Evolutionary conservation across 345 rosid genomes (phyloP), one percentile per base, ranked within the genome.

Genomic region (Citrus maxima): DNA sequence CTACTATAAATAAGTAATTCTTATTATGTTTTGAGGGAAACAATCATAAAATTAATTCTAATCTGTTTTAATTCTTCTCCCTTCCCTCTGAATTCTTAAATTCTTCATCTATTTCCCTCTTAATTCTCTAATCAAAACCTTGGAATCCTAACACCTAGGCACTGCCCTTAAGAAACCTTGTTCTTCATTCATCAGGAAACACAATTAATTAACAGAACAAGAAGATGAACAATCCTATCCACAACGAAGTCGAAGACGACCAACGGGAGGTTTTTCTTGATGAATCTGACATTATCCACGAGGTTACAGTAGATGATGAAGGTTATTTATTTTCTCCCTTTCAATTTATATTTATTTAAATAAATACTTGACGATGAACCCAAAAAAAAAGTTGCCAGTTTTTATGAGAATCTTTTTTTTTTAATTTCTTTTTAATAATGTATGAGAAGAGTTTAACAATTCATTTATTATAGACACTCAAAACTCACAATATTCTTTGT

Each of bases 261-360:
- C 85, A 87, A 0, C 90, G 89, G 24, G 91, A 91, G 54, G 85
- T 93, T 38, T 95, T 90, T 81, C 86, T 95, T 7, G 91, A 93
- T 28, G 94, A 95, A 30, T 83, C 92, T 21, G 99, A 95, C 79
- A 88, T 93, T 65, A 62, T 93, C 67, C 82, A 84, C 49, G 97
- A 93, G 81, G 79, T 92, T 72, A 80, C 83, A 58, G 87, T 95
- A 70, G 99, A 92, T 73, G 96, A 88, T 9, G 96, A 93, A 88
- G 96, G 98, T 94, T 54, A 40, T 42, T 66, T 27, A 55, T 16
- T 54, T 35, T 67, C 74, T 70, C 24, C 58, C 21, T n/a, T 42
- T 14, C 18, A 6, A 19, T 3, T 32, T 51, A 30, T 75, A 3
- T 19, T 12, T 40, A 30, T 40, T 49, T 75, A 5, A 2, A 54